Percentiles rank a stretch among this genome's conserved stretches.
Evolutionary conservation across 495 filamentous ascomycete genomes (phyloP).

Genomic region (Talaromyces liani): DNA sequence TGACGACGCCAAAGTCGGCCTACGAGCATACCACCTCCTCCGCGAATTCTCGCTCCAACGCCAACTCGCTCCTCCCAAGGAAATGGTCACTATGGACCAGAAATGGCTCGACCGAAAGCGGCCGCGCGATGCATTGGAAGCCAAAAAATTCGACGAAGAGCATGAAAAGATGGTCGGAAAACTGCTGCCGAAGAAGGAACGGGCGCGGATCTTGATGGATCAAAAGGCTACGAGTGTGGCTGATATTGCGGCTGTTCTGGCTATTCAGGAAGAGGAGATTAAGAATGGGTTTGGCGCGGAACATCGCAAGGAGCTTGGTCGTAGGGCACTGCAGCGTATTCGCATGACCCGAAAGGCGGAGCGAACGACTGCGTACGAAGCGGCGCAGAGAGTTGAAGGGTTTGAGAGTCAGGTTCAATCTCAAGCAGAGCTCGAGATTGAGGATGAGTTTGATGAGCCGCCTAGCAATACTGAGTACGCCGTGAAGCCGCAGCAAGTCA

Average conservation of each 20-base stretch:
- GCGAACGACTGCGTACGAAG: conserved; percentile 26
- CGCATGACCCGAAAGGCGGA: conserved; percentile 30
- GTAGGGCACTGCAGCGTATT: conserved; percentile 21
- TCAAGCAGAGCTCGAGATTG: conserved; percentile 19
- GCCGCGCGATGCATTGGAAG: conserved; percentile 49
- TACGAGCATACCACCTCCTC: conserved; percentile 67
- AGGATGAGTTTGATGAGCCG: conserved; percentile 13
- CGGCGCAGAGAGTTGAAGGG: conserved; percentile 22
- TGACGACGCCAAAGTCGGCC: conserved; percentile 54
- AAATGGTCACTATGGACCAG: conserved; percentile 43
- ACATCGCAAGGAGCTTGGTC: conserved; percentile 27
- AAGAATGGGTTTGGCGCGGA: conserved; percentile 21
- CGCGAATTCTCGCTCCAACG: conserved; percentile 62
- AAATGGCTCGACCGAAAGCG: conserved; percentile 41
- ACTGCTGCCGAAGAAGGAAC: conserved; percentile 44
- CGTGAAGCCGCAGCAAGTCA: conserved; percentile 30
- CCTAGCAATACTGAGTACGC: conserved; percentile 17
- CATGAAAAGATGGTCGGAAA: conserved; percentile 35
- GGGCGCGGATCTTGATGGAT: conserved; percentile 65
- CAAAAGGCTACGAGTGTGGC: conserved; percentile 85
- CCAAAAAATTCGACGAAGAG: conserved; percentile 36
- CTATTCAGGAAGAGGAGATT: conserved; percentile 41
- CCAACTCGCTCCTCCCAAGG: conserved; percentile 34
- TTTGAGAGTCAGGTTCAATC: conserved; percentile 22
- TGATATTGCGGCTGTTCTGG: conserved; percentile 74